Evolutionary conservation across 2,329 filamentous ascomycete genomes (phyloP).

Genomic region (Trichocomaceae sp.): DNA sequence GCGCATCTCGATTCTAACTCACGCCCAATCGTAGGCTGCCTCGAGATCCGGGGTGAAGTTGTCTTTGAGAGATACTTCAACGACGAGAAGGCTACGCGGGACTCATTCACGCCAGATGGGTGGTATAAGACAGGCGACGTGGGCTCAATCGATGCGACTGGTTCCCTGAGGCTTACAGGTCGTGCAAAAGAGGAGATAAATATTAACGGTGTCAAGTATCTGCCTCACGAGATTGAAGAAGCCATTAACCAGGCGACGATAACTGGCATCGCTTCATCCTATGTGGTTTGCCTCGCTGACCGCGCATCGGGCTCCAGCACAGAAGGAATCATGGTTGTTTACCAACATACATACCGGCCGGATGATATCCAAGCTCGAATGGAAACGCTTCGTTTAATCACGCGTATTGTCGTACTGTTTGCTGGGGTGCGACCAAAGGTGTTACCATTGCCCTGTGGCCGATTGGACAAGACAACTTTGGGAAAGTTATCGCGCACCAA

Average conservation of each 20-base stretch:
- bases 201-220: constrained; percentile 44
- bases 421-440: constrained; percentile 21
- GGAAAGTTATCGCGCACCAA: constrained; percentile 39
- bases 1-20: too few relatives aligned
- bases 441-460: constrained; percentile 19
- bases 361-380: constrained; percentile 31
- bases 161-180: constrained; percentile 33
- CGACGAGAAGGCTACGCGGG: constrained; percentile 43
- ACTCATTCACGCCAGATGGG: constrained; percentile 46
- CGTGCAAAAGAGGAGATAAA: constrained; percentile 43
- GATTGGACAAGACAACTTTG: constrained; percentile 31
- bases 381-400: constrained; percentile 17
- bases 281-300: constrained; percentile 37
- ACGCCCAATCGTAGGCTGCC: constrained; percentile 13
- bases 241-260: constrained; percentile 31
- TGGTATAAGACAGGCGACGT: constrained; percentile 55
- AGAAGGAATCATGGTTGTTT: constrained; percentile 26
- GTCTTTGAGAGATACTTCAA: constrained; percentile 50
- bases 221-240: constrained; percentile 33
- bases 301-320: constrained; percentile 15
- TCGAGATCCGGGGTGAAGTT: constrained; percentile 39
- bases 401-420: constrained; percentile 13
- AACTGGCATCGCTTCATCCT: constrained; percentile 20
- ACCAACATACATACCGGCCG: constrained; percentile 33
- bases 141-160: constrained; percentile 24